Percentiles rank a stretch among this genome's conserved stretches.
These are phyloP conservation scores for Takakia lepidozioides DNA, from an alignment of 225 moss, liverwort and hornwort genomes.

Conservation along the genomic window DNA sequence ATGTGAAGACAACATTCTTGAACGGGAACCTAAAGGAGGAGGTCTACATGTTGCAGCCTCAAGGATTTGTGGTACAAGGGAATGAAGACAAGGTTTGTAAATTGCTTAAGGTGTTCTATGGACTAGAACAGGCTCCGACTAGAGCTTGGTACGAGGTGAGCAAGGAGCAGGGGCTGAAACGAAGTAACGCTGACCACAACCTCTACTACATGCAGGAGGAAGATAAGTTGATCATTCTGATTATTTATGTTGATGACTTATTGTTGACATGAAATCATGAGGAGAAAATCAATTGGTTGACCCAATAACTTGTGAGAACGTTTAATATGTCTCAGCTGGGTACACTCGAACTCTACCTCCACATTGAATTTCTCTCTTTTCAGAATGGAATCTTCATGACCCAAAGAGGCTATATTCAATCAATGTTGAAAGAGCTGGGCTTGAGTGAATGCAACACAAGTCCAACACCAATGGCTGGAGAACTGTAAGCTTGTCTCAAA, in stretches of 20 bases:
- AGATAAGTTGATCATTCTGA: neutral
- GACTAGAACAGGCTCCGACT: neutral
- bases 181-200: too few relatives aligned
- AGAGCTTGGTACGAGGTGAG: neutral
- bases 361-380: too few relatives aligned
- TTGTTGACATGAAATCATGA: neutral
- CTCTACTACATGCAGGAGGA: neutral
- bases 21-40: neutral
- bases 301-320: neutral
- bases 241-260: neutral
- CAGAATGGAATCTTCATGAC: too few relatives aligned
- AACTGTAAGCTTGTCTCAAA: too few relatives aligned
- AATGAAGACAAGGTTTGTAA: neutral
- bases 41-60: neutral
- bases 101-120: neutral
- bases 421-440: too few relatives aligned
- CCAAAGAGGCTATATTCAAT: too few relatives aligned
- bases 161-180: neutral
- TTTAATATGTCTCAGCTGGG: too few relatives aligned
- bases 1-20: neutral
- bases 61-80: neutral
- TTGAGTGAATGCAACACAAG: too few relatives aligned
- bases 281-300: neutral
- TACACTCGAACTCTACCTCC: too few relatives aligned
- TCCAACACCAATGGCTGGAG: too few relatives aligned